Conservation (phyloP, 306 rosid species). For the Quercus aquifolioides region DNA sequence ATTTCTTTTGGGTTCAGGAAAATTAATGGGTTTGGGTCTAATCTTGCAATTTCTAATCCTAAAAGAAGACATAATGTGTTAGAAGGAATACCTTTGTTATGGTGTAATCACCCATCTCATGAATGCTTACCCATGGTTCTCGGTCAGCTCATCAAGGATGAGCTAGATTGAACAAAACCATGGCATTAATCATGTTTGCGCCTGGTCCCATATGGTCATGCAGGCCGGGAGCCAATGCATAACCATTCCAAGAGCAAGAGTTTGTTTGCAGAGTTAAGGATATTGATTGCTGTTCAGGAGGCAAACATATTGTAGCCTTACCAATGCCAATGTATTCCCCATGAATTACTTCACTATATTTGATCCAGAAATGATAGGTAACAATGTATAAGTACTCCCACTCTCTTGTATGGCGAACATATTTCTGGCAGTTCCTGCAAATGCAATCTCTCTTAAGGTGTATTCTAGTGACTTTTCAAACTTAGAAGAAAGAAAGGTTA, state of each 20-base stretch:
- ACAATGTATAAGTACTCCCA: too few relatives aligned
- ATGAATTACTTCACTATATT: slow-evolving; percentile 7
- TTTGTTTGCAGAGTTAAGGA: slow-evolving; percentile 15
- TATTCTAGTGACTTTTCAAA: slow-evolving; percentile 9
- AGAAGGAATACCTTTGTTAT: too few relatives aligned
- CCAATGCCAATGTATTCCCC: neutral
- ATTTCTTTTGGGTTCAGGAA: too few relatives aligned
- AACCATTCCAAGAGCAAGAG: neutral
- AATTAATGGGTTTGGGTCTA: too few relatives aligned
- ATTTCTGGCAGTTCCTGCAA: slow-evolving; percentile 13
- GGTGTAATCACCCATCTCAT: too few relatives aligned
- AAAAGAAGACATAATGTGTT: too few relatives aligned
- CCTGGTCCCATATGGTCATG: neutral
- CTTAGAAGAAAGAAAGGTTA: too few relatives aligned
- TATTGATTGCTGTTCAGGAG: slow-evolving; percentile 21
- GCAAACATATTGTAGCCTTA: slow-evolving; percentile 20
- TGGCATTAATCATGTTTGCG: neutral
- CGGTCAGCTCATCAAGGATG: too few relatives aligned
- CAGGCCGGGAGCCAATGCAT: neutral
- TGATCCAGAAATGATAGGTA: slow-evolving; percentile 1
- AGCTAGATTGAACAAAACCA: neutral
- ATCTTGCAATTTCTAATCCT: too few relatives aligned
- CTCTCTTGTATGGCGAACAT: slow-evolving; percentile 6
- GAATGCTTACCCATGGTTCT: too few relatives aligned
- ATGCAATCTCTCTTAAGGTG: slow-evolving; percentile 10